Conservation (phyloP, 495 filamentous ascomycete genomes). For the Daldinia concentrica region DNA sequence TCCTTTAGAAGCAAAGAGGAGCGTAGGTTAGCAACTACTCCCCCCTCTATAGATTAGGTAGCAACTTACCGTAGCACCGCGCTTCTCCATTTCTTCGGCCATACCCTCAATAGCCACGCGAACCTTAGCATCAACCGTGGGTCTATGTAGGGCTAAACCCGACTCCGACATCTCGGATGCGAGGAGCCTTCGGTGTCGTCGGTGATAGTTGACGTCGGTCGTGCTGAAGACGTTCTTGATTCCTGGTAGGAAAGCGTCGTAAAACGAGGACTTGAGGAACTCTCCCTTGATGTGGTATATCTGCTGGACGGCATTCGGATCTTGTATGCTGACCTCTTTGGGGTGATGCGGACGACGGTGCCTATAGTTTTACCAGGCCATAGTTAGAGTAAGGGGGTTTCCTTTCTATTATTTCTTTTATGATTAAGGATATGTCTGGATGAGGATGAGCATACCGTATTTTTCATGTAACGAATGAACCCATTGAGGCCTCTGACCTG, state of each 20-base stretch:
- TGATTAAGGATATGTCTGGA: background rate
- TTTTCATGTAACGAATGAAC: constrained; percentile 55
- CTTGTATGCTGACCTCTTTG: constrained; percentile 52
- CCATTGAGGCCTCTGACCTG: constrained; percentile 47
- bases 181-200: constrained; percentile 39
- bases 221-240: constrained; percentile 36
- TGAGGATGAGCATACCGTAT: constrained; percentile 49
- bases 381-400: constrained; percentile 7
- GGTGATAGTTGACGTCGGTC: constrained; percentile 32
- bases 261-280: constrained; percentile 40
- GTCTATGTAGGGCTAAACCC: constrained; percentile 25
- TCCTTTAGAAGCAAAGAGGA: constrained; percentile 42
- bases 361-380: constrained; percentile 34
- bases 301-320: constrained; percentile 48
- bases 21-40: background rate
- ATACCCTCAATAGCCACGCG: constrained; percentile 38
- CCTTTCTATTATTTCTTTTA: no score
- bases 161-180: constrained; percentile 39
- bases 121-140: constrained; percentile 37
- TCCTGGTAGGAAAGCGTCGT: constrained; percentile 24
- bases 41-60: constrained; percentile 1
- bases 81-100: constrained; percentile 40
- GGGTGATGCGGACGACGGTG: constrained; percentile 55
- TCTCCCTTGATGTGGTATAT: constrained; percentile 52
- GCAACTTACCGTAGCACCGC: constrained; percentile 25